Evolutionary conservation across 31 red algal genomes (phyloP).

Genomic region (Pterothamnion heteromorphum): DNA sequence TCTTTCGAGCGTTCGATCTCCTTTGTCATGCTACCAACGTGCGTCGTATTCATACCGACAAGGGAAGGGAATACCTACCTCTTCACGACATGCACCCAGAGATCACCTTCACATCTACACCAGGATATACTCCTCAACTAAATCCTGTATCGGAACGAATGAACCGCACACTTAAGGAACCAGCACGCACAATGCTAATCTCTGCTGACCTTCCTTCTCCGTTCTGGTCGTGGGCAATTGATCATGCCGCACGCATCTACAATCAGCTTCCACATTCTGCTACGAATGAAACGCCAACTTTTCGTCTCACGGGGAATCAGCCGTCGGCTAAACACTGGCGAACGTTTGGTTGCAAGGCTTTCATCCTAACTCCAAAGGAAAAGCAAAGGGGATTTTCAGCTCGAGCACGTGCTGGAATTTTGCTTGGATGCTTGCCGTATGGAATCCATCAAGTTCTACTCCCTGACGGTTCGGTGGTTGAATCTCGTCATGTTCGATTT

Average conservation of each 20-base stretch:
- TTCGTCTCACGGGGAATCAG: neutral
- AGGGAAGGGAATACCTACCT: neutral
- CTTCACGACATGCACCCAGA: neutral
- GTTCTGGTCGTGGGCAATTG: neutral
- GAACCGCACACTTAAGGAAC: neutral
- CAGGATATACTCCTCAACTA: slow-evolving; percentile 33
- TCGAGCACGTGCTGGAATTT: neutral
- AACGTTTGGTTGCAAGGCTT: neutral
- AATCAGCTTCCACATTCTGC: neutral
- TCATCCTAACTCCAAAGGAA: neutral
- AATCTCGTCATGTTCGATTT: too few relatives aligned
- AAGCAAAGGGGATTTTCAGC: neutral
- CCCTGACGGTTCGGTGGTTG: too few relatives aligned
- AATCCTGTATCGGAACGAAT: slow-evolving; percentile 10
- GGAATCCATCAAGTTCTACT: neutral
- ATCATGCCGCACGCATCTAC: neutral
- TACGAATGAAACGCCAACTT: neutral
- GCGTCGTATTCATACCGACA: neutral
- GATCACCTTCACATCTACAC: neutral
- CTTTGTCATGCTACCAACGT: neutral
- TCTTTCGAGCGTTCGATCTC: neutral
- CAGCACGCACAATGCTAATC: neutral
- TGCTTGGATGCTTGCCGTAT: neutral
- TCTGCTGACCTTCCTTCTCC: neutral
- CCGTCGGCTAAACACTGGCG: neutral